These are phyloP conservation scores for Fusarium oxysporum DNA, from an alignment of 2,329 filamentous ascomycete species.

Conservation along the genomic window DNA sequence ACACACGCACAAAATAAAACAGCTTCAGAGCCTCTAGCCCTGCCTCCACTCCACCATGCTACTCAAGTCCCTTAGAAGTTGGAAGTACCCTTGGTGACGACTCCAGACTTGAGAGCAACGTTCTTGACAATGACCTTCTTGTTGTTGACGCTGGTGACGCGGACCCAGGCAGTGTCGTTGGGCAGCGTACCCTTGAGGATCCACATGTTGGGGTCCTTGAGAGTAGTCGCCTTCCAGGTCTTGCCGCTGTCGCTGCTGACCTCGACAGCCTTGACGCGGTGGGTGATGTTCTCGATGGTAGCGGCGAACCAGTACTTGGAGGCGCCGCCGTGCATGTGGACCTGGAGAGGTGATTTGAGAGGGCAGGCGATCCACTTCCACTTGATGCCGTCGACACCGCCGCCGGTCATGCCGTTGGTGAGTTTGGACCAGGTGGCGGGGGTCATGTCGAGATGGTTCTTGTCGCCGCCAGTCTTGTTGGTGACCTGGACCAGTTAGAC, in stretches of 20 bases:
- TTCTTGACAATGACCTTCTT: slow-evolving; percentile 20
- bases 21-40: not conserved
- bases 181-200: slow-evolving; percentile 13
- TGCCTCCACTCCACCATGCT: not conserved
- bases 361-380: slow-evolving; percentile 27
- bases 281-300: slow-evolving; percentile 17
- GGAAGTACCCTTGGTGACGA: slow-evolving; percentile 13
- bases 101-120: slow-evolving; percentile 13
- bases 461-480: slow-evolving; percentile 18
- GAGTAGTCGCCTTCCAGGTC: slow-evolving; percentile 4
- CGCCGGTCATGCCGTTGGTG: slow-evolving; percentile 12
- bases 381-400: slow-evolving; percentile 19
- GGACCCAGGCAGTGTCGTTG: slow-evolving; percentile 15
- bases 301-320: slow-evolving; percentile 27
- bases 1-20: not conserved
- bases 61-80: not conserved
- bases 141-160: slow-evolving; percentile 19
- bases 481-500: not conserved
- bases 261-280: slow-evolving; percentile 19
- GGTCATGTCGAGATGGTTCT: slow-evolving; percentile 26
- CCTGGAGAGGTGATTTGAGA: slow-evolving; percentile 5
- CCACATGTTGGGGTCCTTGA: slow-evolving; percentile 20
- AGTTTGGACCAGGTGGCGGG: slow-evolving; percentile 17
- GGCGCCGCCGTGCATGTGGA: slow-evolving; percentile 23
- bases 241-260: slow-evolving; percentile 21